Conservation (phyloP, 2,329 filamentous ascomycete species). For the Calonectria crousiana region DNA sequence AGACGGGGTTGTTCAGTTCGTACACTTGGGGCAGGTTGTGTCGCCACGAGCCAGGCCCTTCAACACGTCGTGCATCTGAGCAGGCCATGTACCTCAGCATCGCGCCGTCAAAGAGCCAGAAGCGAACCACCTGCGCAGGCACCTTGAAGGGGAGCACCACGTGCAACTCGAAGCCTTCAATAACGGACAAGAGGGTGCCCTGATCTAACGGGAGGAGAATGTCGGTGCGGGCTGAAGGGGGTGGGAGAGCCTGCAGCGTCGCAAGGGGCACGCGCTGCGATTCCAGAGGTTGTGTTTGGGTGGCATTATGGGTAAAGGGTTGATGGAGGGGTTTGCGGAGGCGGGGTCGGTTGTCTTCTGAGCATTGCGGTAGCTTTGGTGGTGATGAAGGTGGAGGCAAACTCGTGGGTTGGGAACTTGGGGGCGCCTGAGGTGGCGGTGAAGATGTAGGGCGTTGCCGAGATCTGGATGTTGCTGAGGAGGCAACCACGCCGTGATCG, state of each 20-base stretch:
- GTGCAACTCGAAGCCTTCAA: constrained; percentile 63
- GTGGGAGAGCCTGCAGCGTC: constrained; percentile 60
- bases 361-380: not conserved
- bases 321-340: constrained; percentile 46
- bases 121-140: constrained; percentile 65
- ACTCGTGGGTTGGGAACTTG: constrained; percentile 35
- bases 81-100: constrained; percentile 71
- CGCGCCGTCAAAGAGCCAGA: constrained; percentile 72
- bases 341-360: constrained; percentile 11
- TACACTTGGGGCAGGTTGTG: constrained; percentile 63
- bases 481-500: constrained; percentile 14
- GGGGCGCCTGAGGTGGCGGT: constrained; percentile 21
- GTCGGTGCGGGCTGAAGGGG: constrained; percentile 64
- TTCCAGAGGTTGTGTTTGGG: constrained; percentile 50
- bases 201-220: constrained; percentile 65
- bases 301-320: constrained; percentile 28
- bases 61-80: constrained; percentile 58
- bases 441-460: constrained; percentile 20
- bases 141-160: constrained; percentile 69
- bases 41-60: constrained; percentile 38
- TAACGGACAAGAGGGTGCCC: constrained; percentile 61
- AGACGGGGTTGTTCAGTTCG: constrained; percentile 70
- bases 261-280: constrained; percentile 65
- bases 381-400: constrained; percentile 28
- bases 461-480: constrained; percentile 30